Percentiles rank a stretch among this genome's conserved stretches.
phyloP scores from a whole-genome alignment of 2,329 filamentous ascomycete species.

The Ilyonectria destructans region DNA sequence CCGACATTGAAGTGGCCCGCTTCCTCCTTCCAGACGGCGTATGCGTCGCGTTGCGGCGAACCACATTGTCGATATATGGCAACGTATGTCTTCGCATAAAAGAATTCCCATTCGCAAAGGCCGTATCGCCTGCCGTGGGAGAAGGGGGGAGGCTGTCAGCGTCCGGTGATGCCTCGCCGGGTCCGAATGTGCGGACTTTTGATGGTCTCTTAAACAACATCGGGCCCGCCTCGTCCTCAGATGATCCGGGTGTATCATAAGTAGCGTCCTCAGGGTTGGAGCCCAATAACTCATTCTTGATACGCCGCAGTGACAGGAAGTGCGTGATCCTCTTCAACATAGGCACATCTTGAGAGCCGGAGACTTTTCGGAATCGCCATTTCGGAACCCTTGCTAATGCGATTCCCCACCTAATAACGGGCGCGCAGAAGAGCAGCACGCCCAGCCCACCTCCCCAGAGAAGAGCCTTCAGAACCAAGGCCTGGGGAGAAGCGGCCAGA shows the following conservation, averaged over 20 bases:
- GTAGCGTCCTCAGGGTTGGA: constrained; percentile 51
- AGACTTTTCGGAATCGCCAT: constrained; percentile 84
- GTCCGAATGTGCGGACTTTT: constrained; percentile 53
- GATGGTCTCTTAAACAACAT: constrained; percentile 38
- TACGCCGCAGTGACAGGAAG: constrained; percentile 63
- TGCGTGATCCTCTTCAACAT: constrained; percentile 59
- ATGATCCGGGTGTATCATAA: constrained; percentile 53
- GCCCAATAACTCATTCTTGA: constrained; percentile 60
- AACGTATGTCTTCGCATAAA: constrained; percentile 67
- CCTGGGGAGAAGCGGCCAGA: constrained; percentile 85
- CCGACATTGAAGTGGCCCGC: constrained; percentile 74
- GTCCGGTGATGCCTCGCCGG: constrained; percentile 30
- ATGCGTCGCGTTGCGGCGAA: constrained; percentile 61
- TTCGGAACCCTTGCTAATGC: constrained; percentile 89
- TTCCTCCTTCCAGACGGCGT: constrained; percentile 79
- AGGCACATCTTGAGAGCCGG: constrained; percentile 55
- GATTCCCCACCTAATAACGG: constrained; percentile 87
- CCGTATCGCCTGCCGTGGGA: constrained; percentile 37
- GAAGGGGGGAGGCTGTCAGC: constrained; percentile 40
- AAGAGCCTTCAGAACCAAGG: constrained; percentile 86
- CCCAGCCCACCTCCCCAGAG: constrained; percentile 88
- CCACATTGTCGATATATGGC: constrained; percentile 58
- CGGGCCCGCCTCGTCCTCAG: constrained; percentile 52
- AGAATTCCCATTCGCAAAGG: constrained; percentile 38
- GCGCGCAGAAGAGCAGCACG: constrained; percentile 80